Percentiles rank a stretch among this genome's conserved stretches.
phyloP scores from a whole-genome alignment of 306 rosid genomes.

The Dalbergia oliveri region DNA sequence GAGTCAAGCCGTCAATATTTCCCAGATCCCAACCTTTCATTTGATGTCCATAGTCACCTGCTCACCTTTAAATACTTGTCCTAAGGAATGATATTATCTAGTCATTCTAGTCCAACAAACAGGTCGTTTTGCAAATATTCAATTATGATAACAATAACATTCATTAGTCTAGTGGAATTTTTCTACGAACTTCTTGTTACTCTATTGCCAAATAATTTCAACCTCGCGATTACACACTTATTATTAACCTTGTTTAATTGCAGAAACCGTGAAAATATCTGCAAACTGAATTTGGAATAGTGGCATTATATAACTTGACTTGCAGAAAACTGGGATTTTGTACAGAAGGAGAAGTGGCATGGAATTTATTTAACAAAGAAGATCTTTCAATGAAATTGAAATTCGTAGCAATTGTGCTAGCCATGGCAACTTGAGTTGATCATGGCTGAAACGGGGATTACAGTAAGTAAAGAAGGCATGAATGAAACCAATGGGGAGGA shows the following conservation, averaged over 20 bases:
- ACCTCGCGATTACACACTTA: neutral
- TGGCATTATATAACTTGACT: neutral
- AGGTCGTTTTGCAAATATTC: neutral
- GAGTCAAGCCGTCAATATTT: too few species aligned
- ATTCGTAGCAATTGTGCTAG: constrained; percentile 3
- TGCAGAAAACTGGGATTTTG: neutral
- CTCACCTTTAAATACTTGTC: too few species aligned
- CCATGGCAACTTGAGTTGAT: constrained; percentile 43
- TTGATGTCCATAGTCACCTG: neutral
- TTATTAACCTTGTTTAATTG: neutral
- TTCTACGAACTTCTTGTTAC: neutral
- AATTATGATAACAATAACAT: neutral
- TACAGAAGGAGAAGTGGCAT: neutral
- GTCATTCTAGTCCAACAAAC: neutral
- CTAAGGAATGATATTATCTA: too few species aligned
- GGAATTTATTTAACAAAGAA: neutral
- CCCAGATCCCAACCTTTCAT: too few species aligned
- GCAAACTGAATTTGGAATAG: neutral
- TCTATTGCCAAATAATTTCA: neutral
- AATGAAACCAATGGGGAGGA: neutral
- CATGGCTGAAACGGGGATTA: constrained; percentile 31
- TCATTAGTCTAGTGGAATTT: neutral
- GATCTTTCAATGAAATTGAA: constrained; percentile 10
- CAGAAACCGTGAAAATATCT: neutral
- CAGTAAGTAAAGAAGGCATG: neutral